Evolutionary conservation across 1,139 yeast species (phyloP), one percentile per base, ranked within the genome.

Genomic region (Pneumocystis oryctolagi): DNA sequence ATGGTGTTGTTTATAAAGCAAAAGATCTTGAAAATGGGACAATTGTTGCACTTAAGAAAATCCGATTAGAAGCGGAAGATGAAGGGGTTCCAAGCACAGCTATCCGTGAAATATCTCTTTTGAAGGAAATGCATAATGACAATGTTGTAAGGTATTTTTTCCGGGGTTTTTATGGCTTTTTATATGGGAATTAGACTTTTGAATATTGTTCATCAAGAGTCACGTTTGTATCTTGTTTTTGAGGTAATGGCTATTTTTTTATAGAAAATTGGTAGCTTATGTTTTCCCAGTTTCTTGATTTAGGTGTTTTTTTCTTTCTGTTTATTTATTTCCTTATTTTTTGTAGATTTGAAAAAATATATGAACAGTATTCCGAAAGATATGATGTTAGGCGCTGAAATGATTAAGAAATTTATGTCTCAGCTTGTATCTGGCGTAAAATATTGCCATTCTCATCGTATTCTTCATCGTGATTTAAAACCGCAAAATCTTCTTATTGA

Each of bases 31-130:
- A 95, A 63, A 82, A 89, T 64, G 86, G 96, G 0, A 97, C 97
- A 5, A 80, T 89, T 62, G 98, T 92, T 31, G 98, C 98, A 0
- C 78, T 92, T 70, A 92, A 92, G 73, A 98, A 92, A 74, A 94
- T 92, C 74, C 89, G 85, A 69, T 79, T 92, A 67, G 99, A 92
- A 72, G 85, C 95, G 28, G 71, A 69, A 57, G 65, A 64, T 53
- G 99, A 92, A 74, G 98, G 98, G 14, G 92, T 97, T 0, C 98
- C 98, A 1, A 89, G 97, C 0, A 92, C 98, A 0, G 98, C 98
- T 8, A 92, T 92, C 68, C 80, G 98, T 69, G 98, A 92, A 74
- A 92, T 92, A 66, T 92, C 97, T 8, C 78, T 92, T 66, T 89
- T 92, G 97, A 92, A 92, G 74, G 98, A 92, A 73, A 80, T 92